Base-by-base conservation (phyloP, 2,329 filamentous ascomycete species). In the Basipetospora chlamydospora region DNA sequence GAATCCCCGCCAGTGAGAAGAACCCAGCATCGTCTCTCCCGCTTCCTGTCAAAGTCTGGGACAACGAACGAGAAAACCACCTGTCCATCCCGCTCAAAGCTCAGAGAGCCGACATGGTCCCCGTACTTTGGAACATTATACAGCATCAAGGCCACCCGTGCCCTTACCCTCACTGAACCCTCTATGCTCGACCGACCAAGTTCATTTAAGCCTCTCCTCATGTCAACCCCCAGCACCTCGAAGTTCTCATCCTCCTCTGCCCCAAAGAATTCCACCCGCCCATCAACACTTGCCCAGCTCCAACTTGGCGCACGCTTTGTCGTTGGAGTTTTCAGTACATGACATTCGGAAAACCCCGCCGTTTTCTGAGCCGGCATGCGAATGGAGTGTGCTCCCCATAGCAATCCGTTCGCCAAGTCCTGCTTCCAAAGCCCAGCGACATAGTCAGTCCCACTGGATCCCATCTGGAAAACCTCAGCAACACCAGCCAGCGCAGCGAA, bases 401-500 rank as follows among this genome's bases (percentile, higher is more conserved):
- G 5, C 11, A 35, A 11, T n/a, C 33, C 21, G 22, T 13, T 26
- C 11, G 29, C 13, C 12, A 31, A 18, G n/a, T 31, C 29, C 11
- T 31, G 29, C 16, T 31, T 18, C 53, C 53, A 56, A 15, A 56
- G 26, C 1, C 53, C 50, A 1, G 53, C 53, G 1, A 45, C 38
- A 33, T 55, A 56, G 7, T 46, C 33, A 11, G 47, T 47, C 0
- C 37, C 36, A 9, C 15, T 15, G 5, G 43, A 45, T 3, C 38
- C 43, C 23, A 42, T 39, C 21, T 45, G 44, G 23, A 54, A 31
- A 4, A 42, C 38, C 4, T 41, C 43, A 0, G 51, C 53, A 16
- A 53, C 40, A 1, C 49, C 51, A 3, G 50, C 51, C 26, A 55
- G 47, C 2, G 49, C 52, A 0, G 51, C 49, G 4, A 56, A 43